Base-by-base conservation (phyloP, 2,329 filamentous ascomycete genomes). In the Huntiella savannae region DNA sequence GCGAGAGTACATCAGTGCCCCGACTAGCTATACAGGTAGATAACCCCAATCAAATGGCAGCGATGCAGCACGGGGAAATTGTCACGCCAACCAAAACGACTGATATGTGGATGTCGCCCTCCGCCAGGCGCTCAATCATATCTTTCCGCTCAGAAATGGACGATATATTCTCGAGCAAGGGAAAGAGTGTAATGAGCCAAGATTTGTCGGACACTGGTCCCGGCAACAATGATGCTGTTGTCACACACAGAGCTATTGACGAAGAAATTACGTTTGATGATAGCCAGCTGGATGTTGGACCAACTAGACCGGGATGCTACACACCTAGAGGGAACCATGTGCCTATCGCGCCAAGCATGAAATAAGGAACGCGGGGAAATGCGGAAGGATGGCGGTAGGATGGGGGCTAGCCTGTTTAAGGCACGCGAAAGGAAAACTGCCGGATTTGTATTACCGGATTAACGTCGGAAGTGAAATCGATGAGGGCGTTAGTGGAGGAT, bases 241-340 rank as follows among this genome's bases (percentile, higher is more conserved):
- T 28, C 22, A 28, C 5, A 5, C 34, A 36, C 11, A n/a, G 13
- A n/a, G 12, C 22, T 33, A 33, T 43, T 16, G 40, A 43, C 16
- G 40, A 43, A 19, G 40, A 43, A 33, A 13, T 43, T 15, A 43
- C 6, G 8, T 43, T 43, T 43, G 40, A 43, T 35, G 32, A 43
- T 13, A 43, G 15, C 22, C 16, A 12, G 28, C n/a, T 43, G 28
- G 32, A 43, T 36, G 12, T n/a, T 36, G 34, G 34, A 3, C 34
- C 15, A n/a, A 36, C 34, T 36, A n/a, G 22, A 8, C 22, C 22
- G 22, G 22, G 22, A 28, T 28, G 22, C 22, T 28, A 28, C 22
- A 28, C 22, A 28, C 22, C 22, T 7, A 7, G 22, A 8, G 22
- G 22, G 22, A 7, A 10, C 8, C 8, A 28, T 28, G 8, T 10